phyloP scores from a whole-genome alignment of 1,284 basidiomycete genomes.

The Ustilago shanxiensis region DNA sequence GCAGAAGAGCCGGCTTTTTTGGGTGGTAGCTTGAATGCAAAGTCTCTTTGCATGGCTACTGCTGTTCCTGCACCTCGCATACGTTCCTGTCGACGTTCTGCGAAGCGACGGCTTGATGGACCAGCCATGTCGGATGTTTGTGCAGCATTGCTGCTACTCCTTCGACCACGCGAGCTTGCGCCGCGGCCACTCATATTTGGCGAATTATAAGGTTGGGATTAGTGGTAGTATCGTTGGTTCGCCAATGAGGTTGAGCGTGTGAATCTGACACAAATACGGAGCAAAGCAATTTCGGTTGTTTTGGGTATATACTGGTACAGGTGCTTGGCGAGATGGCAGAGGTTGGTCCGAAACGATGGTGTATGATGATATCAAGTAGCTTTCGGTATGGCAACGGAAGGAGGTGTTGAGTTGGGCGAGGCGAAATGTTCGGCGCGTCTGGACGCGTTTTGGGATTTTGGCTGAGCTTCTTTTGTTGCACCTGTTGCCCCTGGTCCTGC shows the following conservation, averaged over 20 bases:
- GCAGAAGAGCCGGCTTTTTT: neutral
- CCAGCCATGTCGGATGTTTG: slow-evolving; percentile 15
- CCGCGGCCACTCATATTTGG: slow-evolving; percentile 28
- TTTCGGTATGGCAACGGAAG: too few species aligned
- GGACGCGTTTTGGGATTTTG: slow-evolving; percentile 22
- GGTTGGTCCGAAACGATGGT: too few species aligned
- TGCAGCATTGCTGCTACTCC: slow-evolving; percentile 25
- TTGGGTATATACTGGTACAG: too few species aligned
- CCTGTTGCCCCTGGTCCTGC: too few species aligned
- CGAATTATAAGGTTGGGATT: neutral
- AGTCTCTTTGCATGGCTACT: slow-evolving; percentile 50
- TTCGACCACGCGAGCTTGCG: slow-evolving; percentile 17
- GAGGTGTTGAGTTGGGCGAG: neutral
- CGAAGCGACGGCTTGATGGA: slow-evolving; percentile 42
- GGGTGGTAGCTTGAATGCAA: slow-evolving; percentile 46
- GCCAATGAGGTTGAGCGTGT: neutral
- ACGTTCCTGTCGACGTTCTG: slow-evolving; percentile 48
- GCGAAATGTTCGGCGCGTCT: slow-evolving; percentile 13
- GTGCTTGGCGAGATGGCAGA: too few species aligned
- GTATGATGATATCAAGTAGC: too few species aligned
- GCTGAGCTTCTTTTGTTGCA: too few species aligned
- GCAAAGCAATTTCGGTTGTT: neutral
- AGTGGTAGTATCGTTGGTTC: neutral
- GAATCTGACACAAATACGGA: neutral
- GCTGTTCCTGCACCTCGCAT: slow-evolving; percentile 55